A percentile compares a stretch with the other conserved stretches of the same genome.
Conservation (phyloP, 129 eudicot species). For the Tagetes erecta region DNA sequence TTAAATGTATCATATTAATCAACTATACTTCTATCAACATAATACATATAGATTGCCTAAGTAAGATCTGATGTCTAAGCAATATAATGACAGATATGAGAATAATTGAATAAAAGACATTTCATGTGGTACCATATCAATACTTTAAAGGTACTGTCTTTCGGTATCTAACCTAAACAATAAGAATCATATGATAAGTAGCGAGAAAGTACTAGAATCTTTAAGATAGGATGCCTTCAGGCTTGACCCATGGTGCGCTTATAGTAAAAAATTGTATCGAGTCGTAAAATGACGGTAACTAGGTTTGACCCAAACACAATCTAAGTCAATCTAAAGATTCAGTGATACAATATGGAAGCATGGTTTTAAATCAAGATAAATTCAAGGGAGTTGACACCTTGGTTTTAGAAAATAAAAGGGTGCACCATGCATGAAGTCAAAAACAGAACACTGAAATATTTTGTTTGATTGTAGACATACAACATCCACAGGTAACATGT, state of each 20-base stretch:
- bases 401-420: background rate
- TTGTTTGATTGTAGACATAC: background rate
- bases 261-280: background rate
- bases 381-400: background rate
- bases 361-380: background rate
- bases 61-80: no score
- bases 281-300: background rate
- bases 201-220: background rate
- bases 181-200: background rate
- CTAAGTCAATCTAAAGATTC: no score
- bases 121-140: no score
- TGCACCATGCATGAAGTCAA: background rate
- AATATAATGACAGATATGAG: no score
- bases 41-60: no score
- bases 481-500: background rate
- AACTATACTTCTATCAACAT: no score
- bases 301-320: no score
- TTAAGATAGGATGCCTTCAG: background rate
- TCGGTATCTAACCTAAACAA: no score
- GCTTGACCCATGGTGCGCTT: background rate
- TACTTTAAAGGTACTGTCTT: no score
- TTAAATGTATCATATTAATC: no score
- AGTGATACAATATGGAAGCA: background rate
- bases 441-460: background rate
- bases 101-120: no score